Base-by-base conservation (phyloP, 2,329 filamentous ascomycete species). In the Sphaerulina musiva region DNA sequence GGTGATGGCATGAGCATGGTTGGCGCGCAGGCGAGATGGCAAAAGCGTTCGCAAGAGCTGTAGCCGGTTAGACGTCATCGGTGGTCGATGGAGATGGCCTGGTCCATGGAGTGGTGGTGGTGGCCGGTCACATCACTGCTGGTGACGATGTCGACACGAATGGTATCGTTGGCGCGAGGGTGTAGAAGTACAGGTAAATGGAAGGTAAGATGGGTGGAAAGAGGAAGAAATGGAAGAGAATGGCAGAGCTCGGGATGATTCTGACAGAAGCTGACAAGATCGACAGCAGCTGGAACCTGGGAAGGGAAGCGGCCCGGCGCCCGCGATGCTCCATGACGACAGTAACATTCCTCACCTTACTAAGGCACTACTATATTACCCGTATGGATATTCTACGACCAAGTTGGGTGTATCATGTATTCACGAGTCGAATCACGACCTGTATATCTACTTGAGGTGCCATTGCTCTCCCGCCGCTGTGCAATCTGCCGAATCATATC, bases 11-110 rank as follows among this genome's bases (percentile, higher is more conserved):
- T 51, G 45, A 44, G 49, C 54, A 48, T 59, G 54, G 48, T 45
- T 48, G 38, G 56, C 40, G 41, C 42, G 54, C 60, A 70, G 69
- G 66, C 67, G 69, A 62, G 68, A 72, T 63, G 70, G 72, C 57
- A 70, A 69, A 61, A 74, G 72, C 66, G 71, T 71, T 68, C 74
- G 73, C 73, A 75, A 75, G 67, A 72, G 70, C 69, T 71, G 67
- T 66, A 72, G 70, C 69, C 72, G 67, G 66, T 64, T 68, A 68
- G 59, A 50, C 59, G 62, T 69, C 67, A 69, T 69, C 61, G 59
- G 60, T 58, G 43, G 47, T 59, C 53, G 34, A 42, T 44, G 43
- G 11, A 17, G 31, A 47, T 29, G 23, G 14, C 42, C 36, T 34
- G 43, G 5, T 57, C 56, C 57, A 61, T 61, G 48, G 51, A 57